Percentiles rank a stretch among this genome's conserved stretches.
Evolutionary conservation across 106 monocot genomes (phyloP).

Genomic region (Narthecium ossifragum): DNA sequence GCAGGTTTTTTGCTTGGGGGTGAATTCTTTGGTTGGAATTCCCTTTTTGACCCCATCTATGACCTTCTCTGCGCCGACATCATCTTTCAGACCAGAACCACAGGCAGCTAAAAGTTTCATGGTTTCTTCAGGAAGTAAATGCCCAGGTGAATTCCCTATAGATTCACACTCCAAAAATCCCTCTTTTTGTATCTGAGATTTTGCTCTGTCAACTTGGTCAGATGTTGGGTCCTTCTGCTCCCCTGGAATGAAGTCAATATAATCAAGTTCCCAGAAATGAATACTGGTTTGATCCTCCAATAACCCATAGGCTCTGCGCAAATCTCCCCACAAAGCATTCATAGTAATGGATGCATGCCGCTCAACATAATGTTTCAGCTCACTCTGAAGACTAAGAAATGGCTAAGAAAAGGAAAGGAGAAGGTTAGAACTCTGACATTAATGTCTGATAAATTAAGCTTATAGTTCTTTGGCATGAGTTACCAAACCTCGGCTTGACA

Average conservation of each 20-base stretch:
- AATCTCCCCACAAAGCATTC: conserved; percentile 27
- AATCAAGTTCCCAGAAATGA: neutral
- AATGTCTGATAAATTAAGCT: neutral
- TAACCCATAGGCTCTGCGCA: conserved; percentile 22
- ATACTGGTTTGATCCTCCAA: neutral
- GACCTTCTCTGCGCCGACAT: too few relatives aligned
- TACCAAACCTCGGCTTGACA: conserved; percentile 65
- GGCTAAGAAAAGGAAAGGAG: conserved; percentile 31
- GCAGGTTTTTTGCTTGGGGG: too few relatives aligned
- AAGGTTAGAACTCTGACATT: neutral
- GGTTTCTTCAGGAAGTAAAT: neutral
- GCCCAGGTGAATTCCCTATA: neutral
- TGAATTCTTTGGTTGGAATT: too few relatives aligned
- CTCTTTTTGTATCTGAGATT: neutral
- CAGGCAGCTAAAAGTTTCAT: too few relatives aligned
- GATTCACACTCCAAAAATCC: conserved; percentile 7
- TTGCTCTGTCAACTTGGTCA: neutral
- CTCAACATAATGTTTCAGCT: conserved; percentile 40
- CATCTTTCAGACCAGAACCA: too few relatives aligned
- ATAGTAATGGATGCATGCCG: conserved; percentile 21
- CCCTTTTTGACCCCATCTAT: too few relatives aligned
- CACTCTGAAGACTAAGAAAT: conserved; percentile 34
- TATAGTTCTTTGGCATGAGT: neutral
- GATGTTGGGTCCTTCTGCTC: conserved; percentile 2
- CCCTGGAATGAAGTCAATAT: conserved; percentile 5